phyloP scores from a whole-genome alignment of 148 eudicot species.

The Chenopodium quinoa region DNA sequence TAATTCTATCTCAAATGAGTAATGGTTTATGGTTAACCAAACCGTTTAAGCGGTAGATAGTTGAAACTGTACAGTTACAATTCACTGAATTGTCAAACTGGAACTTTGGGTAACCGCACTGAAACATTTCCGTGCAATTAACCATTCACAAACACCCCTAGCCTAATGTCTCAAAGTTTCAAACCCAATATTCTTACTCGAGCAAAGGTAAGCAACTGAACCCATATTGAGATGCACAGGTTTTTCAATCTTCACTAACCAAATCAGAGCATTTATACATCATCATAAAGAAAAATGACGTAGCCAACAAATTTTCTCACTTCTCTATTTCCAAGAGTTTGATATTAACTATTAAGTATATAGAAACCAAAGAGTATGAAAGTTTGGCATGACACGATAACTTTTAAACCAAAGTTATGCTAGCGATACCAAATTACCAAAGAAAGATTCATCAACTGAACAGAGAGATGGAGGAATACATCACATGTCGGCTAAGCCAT shows the following conservation, averaged over 20 bases:
- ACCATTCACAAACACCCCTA: too few species aligned
- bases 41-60: too few species aligned
- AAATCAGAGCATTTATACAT: too few species aligned
- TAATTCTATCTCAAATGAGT: too few species aligned
- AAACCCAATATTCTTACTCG: not conserved
- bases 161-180: too few species aligned
- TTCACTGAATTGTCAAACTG: too few species aligned
- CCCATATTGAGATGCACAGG: not conserved
- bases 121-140: too few species aligned
- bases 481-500: not conserved
- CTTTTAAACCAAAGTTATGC: not conserved
- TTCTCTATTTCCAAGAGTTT: not conserved
- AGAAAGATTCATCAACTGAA: too few species aligned
- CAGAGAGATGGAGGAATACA: not conserved
- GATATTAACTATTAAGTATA: not conserved
- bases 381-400: not conserved
- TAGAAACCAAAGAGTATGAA: not conserved
- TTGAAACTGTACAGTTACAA: too few species aligned
- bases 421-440: not conserved
- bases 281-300: not conserved
- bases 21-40: too few species aligned
- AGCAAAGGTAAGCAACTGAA: not conserved
- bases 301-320: not conserved
- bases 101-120: too few species aligned
- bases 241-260: not conserved